Conservation (phyloP, 495 filamentous ascomycete species). For the Xylaria flabelliformis region DNA sequence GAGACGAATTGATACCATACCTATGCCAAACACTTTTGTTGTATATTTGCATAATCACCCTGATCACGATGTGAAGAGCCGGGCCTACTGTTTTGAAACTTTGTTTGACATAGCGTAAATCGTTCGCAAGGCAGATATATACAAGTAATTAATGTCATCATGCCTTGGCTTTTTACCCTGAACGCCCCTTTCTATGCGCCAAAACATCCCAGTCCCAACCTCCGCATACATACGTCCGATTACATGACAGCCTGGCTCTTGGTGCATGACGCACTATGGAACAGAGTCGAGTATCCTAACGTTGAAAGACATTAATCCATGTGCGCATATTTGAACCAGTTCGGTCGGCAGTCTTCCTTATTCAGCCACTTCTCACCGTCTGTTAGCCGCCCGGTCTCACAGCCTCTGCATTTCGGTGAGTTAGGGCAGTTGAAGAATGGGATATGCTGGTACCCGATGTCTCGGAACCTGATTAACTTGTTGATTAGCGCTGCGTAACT, state of each 20-base stretch:
- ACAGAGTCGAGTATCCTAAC: slow-evolving; percentile 29
- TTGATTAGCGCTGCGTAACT: not conserved
- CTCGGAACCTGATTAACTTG: slow-evolving; percentile 80
- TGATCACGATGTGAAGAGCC: not conserved
- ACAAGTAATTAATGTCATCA: slow-evolving; percentile 28
- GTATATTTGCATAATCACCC: slow-evolving; percentile 1
- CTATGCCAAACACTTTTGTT: not conserved
- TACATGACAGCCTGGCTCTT: slow-evolving; percentile 9
- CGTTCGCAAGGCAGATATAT: slow-evolving; percentile 25
- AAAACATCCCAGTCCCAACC: slow-evolving; percentile 19
- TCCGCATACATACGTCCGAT: slow-evolving; percentile 2
- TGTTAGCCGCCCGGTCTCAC: slow-evolving; percentile 81
- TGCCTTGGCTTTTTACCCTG: slow-evolving; percentile 18
- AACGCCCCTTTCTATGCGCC: slow-evolving; percentile 31
- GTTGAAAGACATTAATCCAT: slow-evolving; percentile 62
- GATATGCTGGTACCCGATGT: slow-evolving; percentile 98
- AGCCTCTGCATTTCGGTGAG: slow-evolving; percentile 91
- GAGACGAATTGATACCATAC: not conserved
- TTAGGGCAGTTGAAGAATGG: slow-evolving; percentile 99
- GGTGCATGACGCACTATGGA: not conserved
- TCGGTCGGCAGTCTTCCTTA: slow-evolving; percentile 92
- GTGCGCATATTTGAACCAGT: slow-evolving; percentile 95
- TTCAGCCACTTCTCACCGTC: slow-evolving; percentile 84
- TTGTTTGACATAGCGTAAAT: slow-evolving; percentile 19
- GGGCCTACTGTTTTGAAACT: not conserved